phyloP scores from a whole-genome alignment of 805 yeast genomes.

The Candida michaelii region DNA sequence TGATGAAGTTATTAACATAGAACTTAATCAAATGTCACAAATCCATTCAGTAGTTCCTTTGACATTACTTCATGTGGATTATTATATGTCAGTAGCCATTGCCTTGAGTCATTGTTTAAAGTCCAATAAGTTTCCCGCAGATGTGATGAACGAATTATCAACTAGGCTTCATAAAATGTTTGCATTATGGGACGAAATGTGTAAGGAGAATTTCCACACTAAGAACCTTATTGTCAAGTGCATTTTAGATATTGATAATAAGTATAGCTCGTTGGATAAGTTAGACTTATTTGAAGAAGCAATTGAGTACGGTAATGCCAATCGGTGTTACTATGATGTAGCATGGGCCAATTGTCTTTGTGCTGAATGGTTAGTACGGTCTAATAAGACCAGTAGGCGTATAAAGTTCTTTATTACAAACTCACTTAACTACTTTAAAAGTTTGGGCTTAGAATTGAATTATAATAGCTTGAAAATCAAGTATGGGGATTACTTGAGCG shows the following conservation, averaged over 20 bases:
- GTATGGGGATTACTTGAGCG: slow-evolving; percentile 26
- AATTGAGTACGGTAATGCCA: slow-evolving; percentile 34
- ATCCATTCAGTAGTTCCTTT: slow-evolving; percentile 22
- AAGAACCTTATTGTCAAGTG: slow-evolving; percentile 38
- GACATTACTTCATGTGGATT: slow-evolving; percentile 23
- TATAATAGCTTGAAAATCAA: slow-evolving; percentile 24
- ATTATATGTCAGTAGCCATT: slow-evolving; percentile 14
- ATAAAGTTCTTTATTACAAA: slow-evolving; percentile 34
- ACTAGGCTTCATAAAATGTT: slow-evolving; percentile 23
- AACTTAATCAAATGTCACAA: slow-evolving; percentile 17
- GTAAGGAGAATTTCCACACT: slow-evolving; percentile 40
- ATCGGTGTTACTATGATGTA: slow-evolving; percentile 34
- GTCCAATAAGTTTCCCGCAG: slow-evolving; percentile 6
- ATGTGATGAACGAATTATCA: slow-evolving; percentile 21
- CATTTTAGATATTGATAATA: slow-evolving; percentile 18
- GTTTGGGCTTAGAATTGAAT: slow-evolving; percentile 25
- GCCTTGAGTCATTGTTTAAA: slow-evolving; percentile 15
- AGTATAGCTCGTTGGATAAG: slow-evolving; percentile 27
- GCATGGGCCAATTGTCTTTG: slow-evolving; percentile 44
- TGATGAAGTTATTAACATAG: slow-evolving; percentile 18
- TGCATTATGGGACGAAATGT: slow-evolving; percentile 32
- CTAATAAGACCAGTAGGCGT: slow-evolving; percentile 27
- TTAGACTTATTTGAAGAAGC: slow-evolving; percentile 48
- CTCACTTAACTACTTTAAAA: slow-evolving; percentile 34
- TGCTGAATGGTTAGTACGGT: slow-evolving; percentile 36